Percentiles rank a stretch among this genome's conserved stretches.
These are phyloP conservation scores for Fistulifera pelliculosa DNA, from an alignment of 108 stramenopile species.

Conservation along the genomic window DNA sequence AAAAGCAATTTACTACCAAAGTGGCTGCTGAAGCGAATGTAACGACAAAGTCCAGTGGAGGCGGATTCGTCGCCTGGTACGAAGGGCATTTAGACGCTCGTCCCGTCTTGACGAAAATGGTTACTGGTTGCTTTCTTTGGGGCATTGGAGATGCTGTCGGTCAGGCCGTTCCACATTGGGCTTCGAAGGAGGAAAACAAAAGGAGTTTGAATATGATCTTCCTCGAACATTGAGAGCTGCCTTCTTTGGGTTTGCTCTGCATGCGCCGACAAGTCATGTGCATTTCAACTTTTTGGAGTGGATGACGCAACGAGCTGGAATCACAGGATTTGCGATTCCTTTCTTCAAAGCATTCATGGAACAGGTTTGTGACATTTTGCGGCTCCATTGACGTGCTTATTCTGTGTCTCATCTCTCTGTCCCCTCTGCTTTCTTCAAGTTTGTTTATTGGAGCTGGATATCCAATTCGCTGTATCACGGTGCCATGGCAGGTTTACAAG, in stretches of 20 bases:
- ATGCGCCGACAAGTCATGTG: slow-evolving; percentile 59
- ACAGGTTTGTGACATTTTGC: slow-evolving; percentile 31
- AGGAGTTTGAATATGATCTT: slow-evolving; percentile 33
- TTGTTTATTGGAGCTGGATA: slow-evolving; percentile 80
- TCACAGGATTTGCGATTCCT: slow-evolving; percentile 42
- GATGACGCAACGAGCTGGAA: slow-evolving; percentile 48
- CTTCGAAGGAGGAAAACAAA: slow-evolving; percentile 1
- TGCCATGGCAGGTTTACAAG: slow-evolving; percentile 77
- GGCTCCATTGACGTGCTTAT: too few species aligned
- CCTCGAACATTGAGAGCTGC: slow-evolving; percentile 49
- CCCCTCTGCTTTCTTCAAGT: slow-evolving; percentile 19
- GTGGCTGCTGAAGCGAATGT: too few species aligned
- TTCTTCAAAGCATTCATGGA: slow-evolving; percentile 79
- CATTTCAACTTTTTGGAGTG: slow-evolving; percentile 81
- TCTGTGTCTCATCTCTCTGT: too few species aligned
- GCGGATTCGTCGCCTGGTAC: slow-evolving; percentile 68
- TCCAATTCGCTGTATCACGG: slow-evolving; percentile 68
- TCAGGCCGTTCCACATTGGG: slow-evolving; percentile 44
- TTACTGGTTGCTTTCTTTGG: slow-evolving; percentile 60
- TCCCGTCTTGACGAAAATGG: slow-evolving; percentile 59
- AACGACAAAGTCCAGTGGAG: too few species aligned
- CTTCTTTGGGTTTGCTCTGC: slow-evolving; percentile 56
- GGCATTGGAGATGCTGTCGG: slow-evolving; percentile 66
- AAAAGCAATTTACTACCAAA: background rate
- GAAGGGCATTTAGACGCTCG: slow-evolving; percentile 42